A percentile compares a stretch with the other conserved stretches of the same genome.
Conservation (phyloP, 805 yeast species). For the Candida coquimbonensis region DNA sequence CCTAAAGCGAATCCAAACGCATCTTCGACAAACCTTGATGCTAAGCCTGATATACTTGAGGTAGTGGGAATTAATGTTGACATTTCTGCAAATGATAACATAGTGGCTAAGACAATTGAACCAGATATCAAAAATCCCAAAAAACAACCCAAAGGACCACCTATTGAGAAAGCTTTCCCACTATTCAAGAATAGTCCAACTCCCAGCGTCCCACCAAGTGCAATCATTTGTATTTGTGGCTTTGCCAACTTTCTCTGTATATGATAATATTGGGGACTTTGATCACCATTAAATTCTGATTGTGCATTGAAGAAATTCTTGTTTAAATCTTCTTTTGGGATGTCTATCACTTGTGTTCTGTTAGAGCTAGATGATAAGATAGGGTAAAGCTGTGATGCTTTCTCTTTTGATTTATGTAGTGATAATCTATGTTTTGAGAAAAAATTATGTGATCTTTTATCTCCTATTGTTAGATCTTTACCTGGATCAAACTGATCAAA, state of each 20-base stretch:
- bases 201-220: slow-evolving; percentile 73
- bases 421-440: neutral
- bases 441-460: neutral
- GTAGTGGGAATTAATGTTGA: slow-evolving; percentile 73
- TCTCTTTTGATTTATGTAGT: neutral
- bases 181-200: slow-evolving; percentile 66
- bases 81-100: slow-evolving; percentile 76
- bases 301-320: no score
- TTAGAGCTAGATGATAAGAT: slow-evolving; percentile 8
- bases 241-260: slow-evolving; percentile 54
- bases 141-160: slow-evolving; percentile 73
- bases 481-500: slow-evolving; percentile 22
- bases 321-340: slow-evolving; percentile 10
- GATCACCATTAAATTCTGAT: slow-evolving; percentile 2
- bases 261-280: slow-evolving; percentile 12
- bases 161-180: slow-evolving; percentile 65
- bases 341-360: slow-evolving; percentile 22
- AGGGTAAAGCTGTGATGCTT: neutral
- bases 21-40: slow-evolving; percentile 70
- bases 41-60: slow-evolving; percentile 70
- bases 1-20: slow-evolving; percentile 73
- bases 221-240: slow-evolving; percentile 70
- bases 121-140: slow-evolving; percentile 64
- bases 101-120: slow-evolving; percentile 55
- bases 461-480: slow-evolving; percentile 5